Evolutionary conservation across 805 yeast species (phyloP), one percentile per base, ranked within the genome.

Genomic region (Saccharomycopsis microspora): DNA sequence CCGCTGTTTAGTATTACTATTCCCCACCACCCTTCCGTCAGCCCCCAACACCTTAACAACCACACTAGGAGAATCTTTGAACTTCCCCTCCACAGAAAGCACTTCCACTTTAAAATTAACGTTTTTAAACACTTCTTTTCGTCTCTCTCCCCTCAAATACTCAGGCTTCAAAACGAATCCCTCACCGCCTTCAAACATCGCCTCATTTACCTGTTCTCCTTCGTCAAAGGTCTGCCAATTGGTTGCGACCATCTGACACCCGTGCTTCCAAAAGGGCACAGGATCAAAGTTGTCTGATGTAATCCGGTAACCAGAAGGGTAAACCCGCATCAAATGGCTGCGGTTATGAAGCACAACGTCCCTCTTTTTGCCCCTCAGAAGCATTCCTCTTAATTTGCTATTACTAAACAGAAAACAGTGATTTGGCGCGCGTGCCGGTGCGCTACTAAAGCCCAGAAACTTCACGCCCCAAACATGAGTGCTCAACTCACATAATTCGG

Each of bases 141-240:
- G 19, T 4, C 32, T 27, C 55, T 52, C 61, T 41, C 52, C 42
- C 9, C 9, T 30, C 8, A 82, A 58, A 34, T 60, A 60, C 3
- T 52, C 54, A 0, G 97, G 96, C 58, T 93, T 93, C 43, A 85
- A 64, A 5, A 83, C 78, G 59, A 86, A 93, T 0, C 99, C 99
- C 11, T 56, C 46, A 6, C 57, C 55, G 40, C 57, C 55, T 41
- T 68, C 72, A 62, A 90, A 87, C 74, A 88, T 66, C 3, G 96
- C 85, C 53, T 84, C 84, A 60, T 88, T 89, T 7, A 93, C 58
- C 59, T 88, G 96, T 59, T 89, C 90, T 0, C 97, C 96, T 11
- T 78, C 50, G 59, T 93, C 98, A 60, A 77, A 82, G 0, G 93
- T 82, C 63, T 90, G 98, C 97, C 97, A 90, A 60, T 90, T 93